A percentile compares a stretch with the other conserved stretches of the same genome.
Evolutionary conservation across 805 yeast species (phyloP).

Genomic region (Barnettozyma botsteinii): DNA sequence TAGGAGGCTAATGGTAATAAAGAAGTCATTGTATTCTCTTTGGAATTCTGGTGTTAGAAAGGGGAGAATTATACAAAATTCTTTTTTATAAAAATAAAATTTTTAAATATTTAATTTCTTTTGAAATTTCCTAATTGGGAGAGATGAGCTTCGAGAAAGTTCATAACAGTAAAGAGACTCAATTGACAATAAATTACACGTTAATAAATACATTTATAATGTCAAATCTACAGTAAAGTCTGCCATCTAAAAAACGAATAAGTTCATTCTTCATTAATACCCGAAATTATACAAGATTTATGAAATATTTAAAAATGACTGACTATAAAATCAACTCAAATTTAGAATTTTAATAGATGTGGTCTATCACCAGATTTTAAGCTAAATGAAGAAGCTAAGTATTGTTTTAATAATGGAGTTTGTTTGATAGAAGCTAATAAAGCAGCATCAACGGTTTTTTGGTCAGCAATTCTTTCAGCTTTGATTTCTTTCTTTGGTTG

Average conservation of each 20-base stretch:
- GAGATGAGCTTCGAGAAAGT: conserved; percentile 12
- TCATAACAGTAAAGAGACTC: too few relatives aligned
- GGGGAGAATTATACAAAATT: background rate
- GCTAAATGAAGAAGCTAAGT: conserved; percentile 92
- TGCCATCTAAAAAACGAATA: conserved; percentile 22
- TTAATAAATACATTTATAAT: too few relatives aligned
- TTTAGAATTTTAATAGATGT: conserved; percentile 94
- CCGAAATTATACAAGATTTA: conserved; percentile 22
- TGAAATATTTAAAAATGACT: conserved; percentile 5
- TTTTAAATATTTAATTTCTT: conserved; percentile 15
- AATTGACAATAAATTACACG: too few relatives aligned
- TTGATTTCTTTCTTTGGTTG: conserved; percentile 80
- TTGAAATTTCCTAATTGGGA: conserved; percentile 23
- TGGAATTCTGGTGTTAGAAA: background rate
- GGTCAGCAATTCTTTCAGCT: conserved; percentile 95
- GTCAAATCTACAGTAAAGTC: too few relatives aligned
- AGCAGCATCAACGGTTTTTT: conserved; percentile 91
- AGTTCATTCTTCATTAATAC: conserved; percentile 18
- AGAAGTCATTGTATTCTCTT: conserved; percentile 45
- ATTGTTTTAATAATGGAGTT: conserved; percentile 95
- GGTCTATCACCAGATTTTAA: conserved; percentile 98
- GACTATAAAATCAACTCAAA: conserved; percentile 7
- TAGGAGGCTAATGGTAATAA: conserved; percentile 82
- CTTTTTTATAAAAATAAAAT: conserved; percentile 4
- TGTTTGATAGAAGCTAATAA: conserved; percentile 90